A percentile compares a stretch with the other conserved stretches of the same genome.
phyloP scores from a whole-genome alignment of 1,284 basidiomycete genomes.

The Macrocybe sp. region DNA sequence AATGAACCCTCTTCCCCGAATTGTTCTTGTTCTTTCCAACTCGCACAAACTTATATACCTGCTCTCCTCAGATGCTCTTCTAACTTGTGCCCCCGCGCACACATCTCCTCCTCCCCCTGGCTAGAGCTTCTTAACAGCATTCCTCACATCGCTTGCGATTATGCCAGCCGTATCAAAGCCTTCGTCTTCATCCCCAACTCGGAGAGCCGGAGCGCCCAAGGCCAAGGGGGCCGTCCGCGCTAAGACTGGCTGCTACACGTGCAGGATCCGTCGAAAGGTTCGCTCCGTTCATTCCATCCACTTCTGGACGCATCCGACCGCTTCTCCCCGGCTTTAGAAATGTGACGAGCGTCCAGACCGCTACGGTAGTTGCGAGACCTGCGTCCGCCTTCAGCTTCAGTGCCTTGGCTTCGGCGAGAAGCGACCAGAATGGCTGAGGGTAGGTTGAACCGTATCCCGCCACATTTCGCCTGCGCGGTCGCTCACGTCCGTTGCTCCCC shows the following conservation, averaged over 20 bases:
- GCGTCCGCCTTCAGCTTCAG: slow-evolving; percentile 73
- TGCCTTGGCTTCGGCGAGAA: slow-evolving; percentile 82
- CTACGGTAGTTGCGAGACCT: slow-evolving; percentile 68
- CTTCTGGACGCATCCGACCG: slow-evolving; percentile 6
- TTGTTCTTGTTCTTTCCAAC: slow-evolving; percentile 8
- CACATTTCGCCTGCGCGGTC: neutral
- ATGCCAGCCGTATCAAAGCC: slow-evolving; percentile 29
- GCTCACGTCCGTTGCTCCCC: slow-evolving; percentile 5
- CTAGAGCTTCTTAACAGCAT: slow-evolving; percentile 7
- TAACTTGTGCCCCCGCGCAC: slow-evolving; percentile 2
- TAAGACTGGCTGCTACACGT: slow-evolving; percentile 82
- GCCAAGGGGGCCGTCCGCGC: slow-evolving; percentile 74
- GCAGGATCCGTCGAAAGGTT: slow-evolving; percentile 78
- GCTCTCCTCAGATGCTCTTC: slow-evolving; percentile 1
- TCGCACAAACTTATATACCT: slow-evolving; percentile 1
- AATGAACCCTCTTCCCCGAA: slow-evolving; percentile 9
- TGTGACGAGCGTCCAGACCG: slow-evolving; percentile 68
- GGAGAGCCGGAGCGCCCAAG: slow-evolving; percentile 52
- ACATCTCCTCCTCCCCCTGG: slow-evolving; percentile 2
- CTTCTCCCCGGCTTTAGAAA: slow-evolving; percentile 46
- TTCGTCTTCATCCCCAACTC: slow-evolving; percentile 13
- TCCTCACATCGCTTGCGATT: neutral
- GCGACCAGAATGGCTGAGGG: slow-evolving; percentile 80
- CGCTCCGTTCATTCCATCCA: slow-evolving; percentile 12
- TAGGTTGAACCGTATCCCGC: slow-evolving; percentile 28